phyloP scores from a whole-genome alignment of 805 yeast species.

The Candida succiphila region DNA sequence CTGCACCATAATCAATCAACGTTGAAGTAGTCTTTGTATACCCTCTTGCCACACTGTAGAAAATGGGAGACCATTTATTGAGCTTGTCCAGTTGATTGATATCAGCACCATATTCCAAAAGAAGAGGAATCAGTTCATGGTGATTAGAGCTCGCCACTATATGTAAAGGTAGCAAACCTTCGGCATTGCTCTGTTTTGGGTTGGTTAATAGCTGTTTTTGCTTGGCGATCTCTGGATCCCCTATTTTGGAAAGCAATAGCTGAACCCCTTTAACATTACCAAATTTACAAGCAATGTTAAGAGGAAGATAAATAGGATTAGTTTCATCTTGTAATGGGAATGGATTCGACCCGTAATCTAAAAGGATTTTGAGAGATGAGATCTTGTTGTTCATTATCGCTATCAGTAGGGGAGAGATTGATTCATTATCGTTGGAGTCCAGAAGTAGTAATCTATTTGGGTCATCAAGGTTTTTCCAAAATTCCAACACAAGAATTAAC shows the following conservation, averaged over 20 bases:
- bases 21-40: constrained; percentile 60
- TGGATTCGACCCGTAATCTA: constrained; percentile 39
- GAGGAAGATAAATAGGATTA: constrained; percentile 59
- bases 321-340: constrained; percentile 37
- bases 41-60: constrained; percentile 85
- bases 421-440: constrained; percentile 56
- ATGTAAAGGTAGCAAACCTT: constrained; percentile 82
- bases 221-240: constrained; percentile 19
- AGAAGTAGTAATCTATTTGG: constrained; percentile 19
- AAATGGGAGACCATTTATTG: constrained; percentile 90
- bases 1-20: constrained; percentile 66
- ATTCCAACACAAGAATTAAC: constrained; percentile 25
- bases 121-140: constrained; percentile 51
- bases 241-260: constrained; percentile 35
- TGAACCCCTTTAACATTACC: constrained; percentile 69
- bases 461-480: constrained; percentile 20
- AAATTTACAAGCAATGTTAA: constrained; percentile 80
- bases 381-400: constrained; percentile 65
- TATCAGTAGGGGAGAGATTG: constrained; percentile 73
- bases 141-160: constrained; percentile 83
- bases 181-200: constrained; percentile 62
- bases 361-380: constrained; percentile 39
- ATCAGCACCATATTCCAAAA: constrained; percentile 64
- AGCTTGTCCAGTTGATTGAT: constrained; percentile 75
- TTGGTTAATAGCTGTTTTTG: constrained; percentile 21